A percentile compares a stretch with the other conserved stretches of the same genome.
phyloP scores from a whole-genome alignment of 352 stramenopile genomes.

The Phytophthora cryptogea region DNA sequence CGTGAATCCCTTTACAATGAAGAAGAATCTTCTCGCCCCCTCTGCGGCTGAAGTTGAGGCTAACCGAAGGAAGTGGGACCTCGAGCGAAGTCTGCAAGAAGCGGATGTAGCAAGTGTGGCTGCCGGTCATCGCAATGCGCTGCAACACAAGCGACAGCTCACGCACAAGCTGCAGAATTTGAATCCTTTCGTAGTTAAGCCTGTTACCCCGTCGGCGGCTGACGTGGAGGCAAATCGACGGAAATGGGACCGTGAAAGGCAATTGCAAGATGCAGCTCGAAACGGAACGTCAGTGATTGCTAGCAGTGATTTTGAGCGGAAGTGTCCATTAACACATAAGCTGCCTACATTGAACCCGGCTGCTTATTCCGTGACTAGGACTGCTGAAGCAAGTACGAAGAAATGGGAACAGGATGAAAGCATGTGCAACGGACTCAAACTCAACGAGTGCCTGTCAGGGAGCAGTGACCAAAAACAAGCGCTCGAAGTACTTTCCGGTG shows the following conservation, averaged over 20 bases:
- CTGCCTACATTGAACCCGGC: constrained; percentile 9
- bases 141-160: constrained; percentile 2
- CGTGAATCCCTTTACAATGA: constrained; percentile 24
- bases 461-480: constrained; percentile 7
- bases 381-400: background rate
- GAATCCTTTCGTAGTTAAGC: constrained; percentile 17
- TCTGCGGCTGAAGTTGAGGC: constrained; percentile 25
- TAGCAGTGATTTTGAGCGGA: background rate
- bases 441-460: constrained; percentile 1
- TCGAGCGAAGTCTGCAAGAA: constrained; percentile 27
- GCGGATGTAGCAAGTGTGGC: constrained; percentile 1
- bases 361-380: constrained; percentile 2
- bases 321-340: constrained; percentile 8
- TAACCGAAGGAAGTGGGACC: constrained; percentile 31
- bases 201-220: constrained; percentile 7
- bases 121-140: background rate
- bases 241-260: constrained; percentile 34
- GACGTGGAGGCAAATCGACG: constrained; percentile 18
- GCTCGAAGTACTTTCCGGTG: constrained; percentile 4
- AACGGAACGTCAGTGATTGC: background rate
- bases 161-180: constrained; percentile 21
- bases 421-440: constrained; percentile 6
- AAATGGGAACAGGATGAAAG: constrained; percentile 12
- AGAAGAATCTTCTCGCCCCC: constrained; percentile 9
- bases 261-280: constrained; percentile 27